These are phyloP conservation scores for Macrolepiota dolichaula DNA, from an alignment of 768 basidiomycete species.

Conservation along the genomic window DNA sequence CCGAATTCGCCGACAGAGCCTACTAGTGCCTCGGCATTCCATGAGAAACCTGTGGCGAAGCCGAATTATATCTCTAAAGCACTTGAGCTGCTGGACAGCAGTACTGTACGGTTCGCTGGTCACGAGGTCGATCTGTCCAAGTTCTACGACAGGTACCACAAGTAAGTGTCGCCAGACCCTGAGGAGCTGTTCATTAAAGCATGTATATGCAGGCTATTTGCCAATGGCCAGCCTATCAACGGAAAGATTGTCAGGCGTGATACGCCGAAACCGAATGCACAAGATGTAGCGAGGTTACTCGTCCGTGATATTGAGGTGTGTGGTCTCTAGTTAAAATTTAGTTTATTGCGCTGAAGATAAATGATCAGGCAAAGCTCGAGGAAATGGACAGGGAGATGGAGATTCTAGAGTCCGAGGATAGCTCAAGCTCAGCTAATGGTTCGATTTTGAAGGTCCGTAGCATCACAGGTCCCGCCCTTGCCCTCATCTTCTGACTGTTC, in stretches of 20 bases:
- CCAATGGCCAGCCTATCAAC: slow-evolving; percentile 1
- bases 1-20: slow-evolving; percentile 7
- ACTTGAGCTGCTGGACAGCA: slow-evolving; percentile 1
- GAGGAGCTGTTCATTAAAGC: not conserved
- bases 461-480: not conserved
- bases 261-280: slow-evolving; percentile 4
- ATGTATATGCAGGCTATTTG: slow-evolving; percentile 2
- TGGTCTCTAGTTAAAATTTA: not conserved
- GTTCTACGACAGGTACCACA: slow-evolving; percentile 5
- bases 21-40: not conserved
- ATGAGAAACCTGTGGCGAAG: not conserved
- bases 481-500: not conserved
- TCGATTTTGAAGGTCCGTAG: not conserved
- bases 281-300: slow-evolving; percentile 2
- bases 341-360: not conserved
- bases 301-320: slow-evolving; percentile 6
- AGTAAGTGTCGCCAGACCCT: not conserved
- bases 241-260: slow-evolving; percentile 9
- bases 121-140: slow-evolving; percentile 4
- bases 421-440: not conserved
- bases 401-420: not conserved
- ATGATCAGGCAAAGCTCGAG: not conserved
- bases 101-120: slow-evolving; percentile 8
- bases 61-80: slow-evolving; percentile 5
- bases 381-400: slow-evolving; percentile 4